These are phyloP conservation scores for Neofusicoccum laricinum DNA, from an alignment of 2,329 filamentous ascomycete genomes.

Conservation along the genomic window DNA sequence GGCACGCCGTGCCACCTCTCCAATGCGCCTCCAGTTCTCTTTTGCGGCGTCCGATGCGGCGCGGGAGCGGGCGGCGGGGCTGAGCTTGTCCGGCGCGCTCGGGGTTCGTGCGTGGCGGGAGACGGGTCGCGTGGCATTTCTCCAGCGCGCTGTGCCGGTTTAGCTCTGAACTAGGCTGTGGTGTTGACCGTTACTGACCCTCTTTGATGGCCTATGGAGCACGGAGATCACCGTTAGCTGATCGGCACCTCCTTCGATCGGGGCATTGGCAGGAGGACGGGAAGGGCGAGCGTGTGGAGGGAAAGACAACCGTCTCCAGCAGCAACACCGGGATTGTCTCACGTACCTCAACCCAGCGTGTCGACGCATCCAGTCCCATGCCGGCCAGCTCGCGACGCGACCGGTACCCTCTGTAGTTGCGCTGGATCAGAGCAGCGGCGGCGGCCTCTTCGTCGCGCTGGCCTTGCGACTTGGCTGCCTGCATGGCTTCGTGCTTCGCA, in stretches of 20 bases:
- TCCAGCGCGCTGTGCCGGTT: constrained; percentile 50
- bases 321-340: constrained; percentile 20
- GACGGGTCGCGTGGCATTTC: constrained; percentile 47
- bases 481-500: constrained; percentile 8
- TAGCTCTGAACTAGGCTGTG: constrained; percentile 23
- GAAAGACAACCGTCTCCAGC: neutral
- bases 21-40: constrained; percentile 72
- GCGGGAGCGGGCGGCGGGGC: constrained; percentile 22
- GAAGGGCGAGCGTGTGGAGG: constrained; percentile 14
- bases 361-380: constrained; percentile 64
- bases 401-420: constrained; percentile 75
- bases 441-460: constrained; percentile 2
- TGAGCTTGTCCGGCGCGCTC: constrained; percentile 19
- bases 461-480: neutral
- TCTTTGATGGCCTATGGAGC: constrained; percentile 49
- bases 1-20: constrained; percentile 67
- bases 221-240: constrained; percentile 24
- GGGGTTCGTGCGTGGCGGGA: constrained; percentile 36
- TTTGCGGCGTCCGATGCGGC: constrained; percentile 49
- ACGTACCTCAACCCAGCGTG: constrained; percentile 68
- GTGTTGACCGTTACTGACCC: constrained; percentile 28
- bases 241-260: neutral
- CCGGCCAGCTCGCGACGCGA: constrained; percentile 69
- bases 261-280: neutral
- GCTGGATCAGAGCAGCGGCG: constrained; percentile 42